Evolutionary conservation across 129 eudicot genomes (phyloP), one percentile per base, ranked within the genome.

Genomic region (Chrysanthemum makinoi): DNA sequence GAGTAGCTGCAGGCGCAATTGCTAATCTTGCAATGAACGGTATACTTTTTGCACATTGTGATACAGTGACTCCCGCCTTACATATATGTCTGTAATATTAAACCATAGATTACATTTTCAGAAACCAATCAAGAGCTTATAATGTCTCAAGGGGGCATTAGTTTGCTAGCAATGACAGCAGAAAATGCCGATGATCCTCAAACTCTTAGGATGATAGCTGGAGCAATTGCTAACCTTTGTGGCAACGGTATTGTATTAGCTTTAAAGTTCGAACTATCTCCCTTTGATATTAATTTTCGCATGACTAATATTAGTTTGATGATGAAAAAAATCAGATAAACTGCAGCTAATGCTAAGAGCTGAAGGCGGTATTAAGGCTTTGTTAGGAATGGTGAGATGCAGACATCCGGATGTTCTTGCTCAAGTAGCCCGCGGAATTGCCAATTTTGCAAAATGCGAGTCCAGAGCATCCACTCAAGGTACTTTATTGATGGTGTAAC

Each of bases 11-110:
- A 30, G 98, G 98, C 30, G 98, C 98, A 53, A 81, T 91, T 51
- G 98, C 98, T 20, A 91, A 91, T 78, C 93, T 91, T 39, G 98
- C 96, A 71, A 91, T 91, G 98, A 91, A 86, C 50, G 98, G 98
- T 91, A 76, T 46, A 8, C 33, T 28, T 30, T 16, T 17, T 39
- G 12, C 19, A 51, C 51, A 52, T 28, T 59, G 15, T 59, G 43
- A 52, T 44, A 55, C 70, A 44, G 68, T 51, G 33, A 33, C 30
- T 55, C 12, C 17, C 6, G n/a, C 1, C 2, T 67, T 19, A 55
- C 24, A 19, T 0, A 10, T 68, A 54, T 17, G 2, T 39, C 10
- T 39, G 47, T 10, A 53, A 44, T 15, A 6, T 15, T 43, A 0
- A 62, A 69, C 11, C 6, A 50, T 33, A 10, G 61, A 60, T 28